phyloP scores from a whole-genome alignment of 176 grass and related monocot species.

The Oryza glaberrima region DNA sequence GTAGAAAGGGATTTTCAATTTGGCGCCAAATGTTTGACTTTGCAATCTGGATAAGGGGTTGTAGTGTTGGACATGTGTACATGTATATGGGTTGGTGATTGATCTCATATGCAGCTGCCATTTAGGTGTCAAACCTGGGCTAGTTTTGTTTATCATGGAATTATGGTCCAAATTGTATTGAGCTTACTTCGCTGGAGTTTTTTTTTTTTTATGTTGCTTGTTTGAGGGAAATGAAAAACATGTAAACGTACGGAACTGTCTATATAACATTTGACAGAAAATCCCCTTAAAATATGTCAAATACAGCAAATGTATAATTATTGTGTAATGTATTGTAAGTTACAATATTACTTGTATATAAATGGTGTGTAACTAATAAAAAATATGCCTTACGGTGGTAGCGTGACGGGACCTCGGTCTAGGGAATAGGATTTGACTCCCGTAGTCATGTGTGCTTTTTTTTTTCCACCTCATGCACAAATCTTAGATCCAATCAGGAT shows the following conservation, averaged over 20 bases:
- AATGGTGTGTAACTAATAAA: too few relatives aligned
- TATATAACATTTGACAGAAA: too few relatives aligned
- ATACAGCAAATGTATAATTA: too few relatives aligned
- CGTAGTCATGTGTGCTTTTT: too few relatives aligned
- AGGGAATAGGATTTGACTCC: too few relatives aligned
- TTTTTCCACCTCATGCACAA: too few relatives aligned
- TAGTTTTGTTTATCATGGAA: conserved; percentile 23
- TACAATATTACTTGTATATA: too few relatives aligned
- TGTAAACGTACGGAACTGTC: not conserved
- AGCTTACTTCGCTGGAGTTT: not conserved
- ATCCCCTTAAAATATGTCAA: too few relatives aligned
- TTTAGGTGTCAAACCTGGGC: not conserved
- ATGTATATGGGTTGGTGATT: not conserved
- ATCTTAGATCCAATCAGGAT: too few relatives aligned
- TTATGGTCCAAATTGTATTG: not conserved
- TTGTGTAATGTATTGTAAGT: too few relatives aligned
- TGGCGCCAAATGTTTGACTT: conserved; percentile 51
- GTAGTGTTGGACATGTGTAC: not conserved
- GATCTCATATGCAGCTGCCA: not conserved
- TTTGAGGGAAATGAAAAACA: not conserved
- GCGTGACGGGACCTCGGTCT: too few relatives aligned
- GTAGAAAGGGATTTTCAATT: conserved; percentile 32
- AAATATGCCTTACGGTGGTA: too few relatives aligned
- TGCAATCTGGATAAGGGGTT: not conserved
- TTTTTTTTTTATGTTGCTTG: not conserved